Conservation (phyloP, 495 filamentous ascomycete species). For the Tuber brumale region DNA sequence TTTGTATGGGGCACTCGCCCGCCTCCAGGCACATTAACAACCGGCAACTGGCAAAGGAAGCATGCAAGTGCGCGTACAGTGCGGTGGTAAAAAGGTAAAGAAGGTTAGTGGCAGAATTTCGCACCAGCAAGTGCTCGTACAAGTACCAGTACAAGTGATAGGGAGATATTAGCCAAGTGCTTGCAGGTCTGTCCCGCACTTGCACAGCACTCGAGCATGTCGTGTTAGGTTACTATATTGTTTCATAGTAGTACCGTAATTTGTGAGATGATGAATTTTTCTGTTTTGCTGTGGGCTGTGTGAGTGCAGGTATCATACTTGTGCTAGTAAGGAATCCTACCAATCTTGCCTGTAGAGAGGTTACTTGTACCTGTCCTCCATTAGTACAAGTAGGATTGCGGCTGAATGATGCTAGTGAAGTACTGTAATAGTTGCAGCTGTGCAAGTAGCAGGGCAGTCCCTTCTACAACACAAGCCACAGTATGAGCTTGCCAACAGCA, state of each 20-base stretch:
- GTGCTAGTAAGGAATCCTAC: not conserved
- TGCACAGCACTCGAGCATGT: not conserved
- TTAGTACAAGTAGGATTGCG: not conserved
- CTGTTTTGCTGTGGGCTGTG: not conserved
- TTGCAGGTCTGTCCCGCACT: not conserved
- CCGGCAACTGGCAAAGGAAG: not conserved
- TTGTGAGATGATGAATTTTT: not conserved
- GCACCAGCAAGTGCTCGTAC: not conserved
- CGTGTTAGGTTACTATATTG: not conserved
- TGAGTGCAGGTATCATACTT: not conserved
- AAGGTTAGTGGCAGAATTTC: not conserved
- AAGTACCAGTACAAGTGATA: too few relatives aligned
- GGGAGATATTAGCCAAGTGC: too few relatives aligned
- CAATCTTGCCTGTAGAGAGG: not conserved
- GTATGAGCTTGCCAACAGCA: not conserved
- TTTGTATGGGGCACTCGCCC: not conserved
- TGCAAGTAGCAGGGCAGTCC: not conserved
- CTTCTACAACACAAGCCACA: not conserved
- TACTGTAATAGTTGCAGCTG: not conserved
- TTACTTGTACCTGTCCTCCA: not conserved
- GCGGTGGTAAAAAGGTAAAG: too few relatives aligned
- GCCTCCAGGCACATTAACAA: not conserved
- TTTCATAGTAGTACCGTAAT: not conserved
- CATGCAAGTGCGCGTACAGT: not conserved
- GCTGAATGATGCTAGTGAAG: not conserved